Evolutionary conservation across 305 asterid species (phyloP), one percentile per base, ranked within the genome.

Genomic region (Fraxinus ornus): DNA sequence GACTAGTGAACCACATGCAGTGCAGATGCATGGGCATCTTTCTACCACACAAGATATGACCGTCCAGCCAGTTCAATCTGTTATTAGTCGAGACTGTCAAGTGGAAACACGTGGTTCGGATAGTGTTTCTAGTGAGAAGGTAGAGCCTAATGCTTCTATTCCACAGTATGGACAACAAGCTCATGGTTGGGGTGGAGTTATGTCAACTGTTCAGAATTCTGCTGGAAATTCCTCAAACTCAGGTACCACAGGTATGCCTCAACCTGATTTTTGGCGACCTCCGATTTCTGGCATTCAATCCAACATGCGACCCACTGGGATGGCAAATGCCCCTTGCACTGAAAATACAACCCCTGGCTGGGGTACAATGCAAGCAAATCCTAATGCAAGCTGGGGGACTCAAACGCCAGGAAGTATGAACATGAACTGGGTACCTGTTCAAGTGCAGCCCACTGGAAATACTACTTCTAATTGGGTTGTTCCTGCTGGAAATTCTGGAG

Each of bases 221-320:
- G 79, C 93, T 1, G 93, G 89, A 78, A 89, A 87, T 47, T 93
- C 88, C 82, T 28, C 89, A 26, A 91, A 86, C 86, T 68, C 92
- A 22, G 91, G 86, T 82, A 72, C 87, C 10, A 72, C 85, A 37
- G 77, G 88, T 80, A 82, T 88, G 88, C 81, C 92, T 77, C 97
- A 90, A 77, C 84, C 94, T 32, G 97, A 94, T 84, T 87, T 83
- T 41, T 91, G 95, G 97, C 84, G 90, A 37, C 88, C 97, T 47
- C 83, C 77, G 32, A 76, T 85, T 49, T 95, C 89, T 88, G 86
- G 87, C 64, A 86, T 81, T 86, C 97, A 89, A 84, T 88, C 89
- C 36, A 92, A 85, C 90, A 88, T 90, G 85, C 93, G 84, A 80
- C 87, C 92, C 21, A 87, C 92, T 52, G 80, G 89, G 13, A 66